A percentile compares a stretch with the other conserved stretches of the same genome.
Conservation (phyloP, 2,329 filamentous ascomycete species). For the Paecilomyces formosus region DNA sequence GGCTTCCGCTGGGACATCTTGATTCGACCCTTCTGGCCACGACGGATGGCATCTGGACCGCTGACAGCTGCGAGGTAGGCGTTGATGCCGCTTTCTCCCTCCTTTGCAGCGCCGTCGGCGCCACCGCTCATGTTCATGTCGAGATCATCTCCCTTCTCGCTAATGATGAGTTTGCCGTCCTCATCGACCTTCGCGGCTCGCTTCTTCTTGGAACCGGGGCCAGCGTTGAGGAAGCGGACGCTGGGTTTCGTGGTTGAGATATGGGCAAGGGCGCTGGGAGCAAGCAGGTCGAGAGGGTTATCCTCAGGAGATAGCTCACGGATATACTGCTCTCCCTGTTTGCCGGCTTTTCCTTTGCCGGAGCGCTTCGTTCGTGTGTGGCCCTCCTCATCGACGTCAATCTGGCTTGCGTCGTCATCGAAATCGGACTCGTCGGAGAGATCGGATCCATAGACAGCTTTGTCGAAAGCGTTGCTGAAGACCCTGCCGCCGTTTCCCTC, state of each 20-base stretch:
- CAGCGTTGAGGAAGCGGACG: slow-evolving; percentile 35
- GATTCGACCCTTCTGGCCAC: slow-evolving; percentile 53
- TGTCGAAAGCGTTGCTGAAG: slow-evolving; percentile 90
- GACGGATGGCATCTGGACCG: slow-evolving; percentile 50
- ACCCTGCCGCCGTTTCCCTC: slow-evolving; percentile 42
- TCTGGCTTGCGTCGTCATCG: slow-evolving; percentile 45
- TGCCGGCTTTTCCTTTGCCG: slow-evolving; percentile 37
- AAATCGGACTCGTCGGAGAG: slow-evolving; percentile 55
- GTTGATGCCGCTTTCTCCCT: slow-evolving; percentile 40
- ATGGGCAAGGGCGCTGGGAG: slow-evolving; percentile 79
- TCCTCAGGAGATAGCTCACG: slow-evolving; percentile 74
- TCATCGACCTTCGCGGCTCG: slow-evolving; percentile 35
- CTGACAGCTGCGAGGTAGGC: slow-evolving; percentile 56
- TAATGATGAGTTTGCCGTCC: slow-evolving; percentile 39
- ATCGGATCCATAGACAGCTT: slow-evolving; percentile 82
- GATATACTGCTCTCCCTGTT: slow-evolving; percentile 65
- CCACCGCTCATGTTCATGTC: slow-evolving; percentile 42
- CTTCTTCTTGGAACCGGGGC: slow-evolving; percentile 29
- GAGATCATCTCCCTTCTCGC: slow-evolving; percentile 21
- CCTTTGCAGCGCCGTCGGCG: slow-evolving; percentile 20
- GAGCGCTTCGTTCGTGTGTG: slow-evolving; percentile 16
- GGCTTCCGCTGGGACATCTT: slow-evolving; percentile 47
- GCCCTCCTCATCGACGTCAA: slow-evolving; percentile 32
- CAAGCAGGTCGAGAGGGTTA: slow-evolving; percentile 88
- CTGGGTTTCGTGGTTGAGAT: slow-evolving; percentile 84